Conservation (phyloP, 371 early-diverging fungal species). For the Mortierella sp. region DNA sequence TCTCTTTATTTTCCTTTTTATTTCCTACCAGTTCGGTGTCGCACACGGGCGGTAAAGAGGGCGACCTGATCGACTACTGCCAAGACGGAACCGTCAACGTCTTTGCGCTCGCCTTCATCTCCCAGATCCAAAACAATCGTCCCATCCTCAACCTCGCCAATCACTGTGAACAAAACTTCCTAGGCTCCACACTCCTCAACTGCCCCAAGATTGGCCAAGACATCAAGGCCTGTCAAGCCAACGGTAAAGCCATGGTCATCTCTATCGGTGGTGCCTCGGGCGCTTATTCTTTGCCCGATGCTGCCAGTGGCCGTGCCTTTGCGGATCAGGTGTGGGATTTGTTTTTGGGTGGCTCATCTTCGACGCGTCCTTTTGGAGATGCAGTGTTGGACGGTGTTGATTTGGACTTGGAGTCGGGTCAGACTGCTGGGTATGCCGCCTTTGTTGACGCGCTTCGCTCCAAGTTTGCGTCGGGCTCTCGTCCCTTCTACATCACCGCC, state of each 20-base stretch:
- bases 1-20: neutral
- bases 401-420: constrained; percentile 78
- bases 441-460: constrained; percentile 63
- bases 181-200: constrained; percentile 57
- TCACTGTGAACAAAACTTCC: constrained; percentile 66
- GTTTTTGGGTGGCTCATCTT: constrained; percentile 68
- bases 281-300: constrained; percentile 67
- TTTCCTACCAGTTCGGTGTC: constrained; percentile 32
- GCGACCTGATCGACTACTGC: constrained; percentile 68
- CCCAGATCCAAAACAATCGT: constrained; percentile 58
- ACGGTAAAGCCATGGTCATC: constrained; percentile 68
- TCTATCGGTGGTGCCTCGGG: constrained; percentile 75
- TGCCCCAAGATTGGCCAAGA: constrained; percentile 68
- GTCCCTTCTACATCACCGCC: constrained; percentile 61
- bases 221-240: constrained; percentile 72
- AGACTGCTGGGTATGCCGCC: constrained; percentile 66
- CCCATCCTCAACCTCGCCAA: constrained; percentile 68
- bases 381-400: constrained; percentile 79
- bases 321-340: constrained; percentile 74
- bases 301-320: constrained; percentile 63
- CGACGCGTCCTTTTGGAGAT: constrained; percentile 74
- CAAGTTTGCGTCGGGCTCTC: constrained; percentile 13
- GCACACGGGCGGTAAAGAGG: constrained; percentile 58
- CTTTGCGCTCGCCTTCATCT: constrained; percentile 69
- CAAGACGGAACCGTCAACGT: constrained; percentile 66